Base-by-base conservation (phyloP, 371 early-diverging fungal genomes). In the Mucor indicus region DNA sequence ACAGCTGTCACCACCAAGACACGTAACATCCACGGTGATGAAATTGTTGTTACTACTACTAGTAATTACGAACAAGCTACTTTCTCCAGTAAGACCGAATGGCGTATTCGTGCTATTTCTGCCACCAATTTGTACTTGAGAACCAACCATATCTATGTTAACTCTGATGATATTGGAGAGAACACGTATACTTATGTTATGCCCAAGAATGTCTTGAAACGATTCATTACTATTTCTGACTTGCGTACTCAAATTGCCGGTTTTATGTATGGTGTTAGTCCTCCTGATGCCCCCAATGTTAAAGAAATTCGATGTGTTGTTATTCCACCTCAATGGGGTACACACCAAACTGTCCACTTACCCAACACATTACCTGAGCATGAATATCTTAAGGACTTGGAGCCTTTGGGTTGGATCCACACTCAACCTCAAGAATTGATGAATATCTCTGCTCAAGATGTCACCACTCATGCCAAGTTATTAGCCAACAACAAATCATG, bases 391-490 rank as follows among this genome's bases (percentile, higher is more conserved):
- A 80, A 86, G 40, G 92, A 87, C 46, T 64, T 90, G 40, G 97
- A 96, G 62, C 98, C 97, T n/a, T 79, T 98, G 39, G 98, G 98
- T 41, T 96, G 96, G 95, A 88, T 98, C 50, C 98, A 96, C 62
- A 97, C 98, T 13, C 93, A 93, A 74, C 96, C 98, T 15, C 91
- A 89, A 71, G 95, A 95, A 73, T 61, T 92, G 25, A 83, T 93
- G 53, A 91, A 96, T 55, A 77, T 97, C 32, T 84, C 88, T 46
- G 92, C 98, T 16, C 88, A 92, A 61, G 96, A 95, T 63, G 90
- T 93, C 10, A 88, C 92, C 2, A 85, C 86, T 20, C 98, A 98
- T 57, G 86, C 95, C 50, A 84, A 84, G 50, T 78, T 93, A 38
- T 72, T 96, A 64, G 87, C 90, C 9, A 89, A 93, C 25, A 84